Base-by-base conservation (phyloP, 352 stramenopile species). In the Phytophthora syringae region DNA sequence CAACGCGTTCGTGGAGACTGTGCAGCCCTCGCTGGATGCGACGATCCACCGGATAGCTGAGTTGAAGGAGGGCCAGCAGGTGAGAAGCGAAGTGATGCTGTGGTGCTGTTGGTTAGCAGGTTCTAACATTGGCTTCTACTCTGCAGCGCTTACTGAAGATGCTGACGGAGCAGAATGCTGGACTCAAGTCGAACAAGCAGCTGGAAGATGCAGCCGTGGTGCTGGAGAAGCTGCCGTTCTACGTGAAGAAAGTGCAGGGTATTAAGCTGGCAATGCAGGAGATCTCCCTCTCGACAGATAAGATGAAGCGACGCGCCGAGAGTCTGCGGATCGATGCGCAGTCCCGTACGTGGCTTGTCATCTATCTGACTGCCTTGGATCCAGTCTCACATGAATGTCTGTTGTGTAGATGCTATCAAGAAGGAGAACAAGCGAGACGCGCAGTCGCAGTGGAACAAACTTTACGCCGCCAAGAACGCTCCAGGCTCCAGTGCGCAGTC, bases 391-490 rank as follows among this genome's bases (percentile, higher is more conserved):
- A 10, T 18, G 22, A 21, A 1, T 53, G 25, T 39, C 11, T 55
- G 11, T 43, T 21, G 16, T 27, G 3, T 63, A 93, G 84, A 93
- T 66, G 84, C 84, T 5, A 86, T 93, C 65, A 92, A 90, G 56
- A 93, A 92, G 58, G 84, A 90, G 44, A 90, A 85, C 69, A 89
- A 91, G 59, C 79, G 81, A 48, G 84, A 90, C 64, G 80, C 79
- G 13, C 74, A 80, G 51, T 79, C 68, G 22, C 84, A 93, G 47
- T 93, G 84, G 84, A 93, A 91, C 67, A 92, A 92, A 34, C 57
- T 93, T 16, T 87, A 88, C 50, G 84, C 81, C 18, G 82, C 84
- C 20, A 91, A 87, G 68, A 87, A 69, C 51, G 54, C 62, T 2
- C 25, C 64, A 37, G 30, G 40, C 25, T 55, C 67, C 12, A 36